Percentiles rank a stretch among this genome's conserved stretches.
Evolutionary conservation across 768 basidiomycete species (phyloP).

Genomic region (Rossbeevera mucosa): DNA sequence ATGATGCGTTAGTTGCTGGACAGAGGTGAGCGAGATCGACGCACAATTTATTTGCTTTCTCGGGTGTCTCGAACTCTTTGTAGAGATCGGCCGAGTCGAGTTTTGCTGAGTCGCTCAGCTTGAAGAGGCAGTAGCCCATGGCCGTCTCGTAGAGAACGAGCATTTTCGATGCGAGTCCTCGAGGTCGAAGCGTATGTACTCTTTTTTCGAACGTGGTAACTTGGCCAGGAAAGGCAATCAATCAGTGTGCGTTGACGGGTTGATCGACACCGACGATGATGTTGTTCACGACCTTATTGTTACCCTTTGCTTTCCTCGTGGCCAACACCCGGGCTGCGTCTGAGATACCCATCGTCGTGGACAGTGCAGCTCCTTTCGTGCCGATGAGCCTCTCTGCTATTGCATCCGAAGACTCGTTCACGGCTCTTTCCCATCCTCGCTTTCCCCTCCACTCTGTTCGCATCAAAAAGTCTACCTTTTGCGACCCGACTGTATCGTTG

Average conservation of each 20-base stretch:
- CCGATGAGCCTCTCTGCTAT: conserved; percentile 24
- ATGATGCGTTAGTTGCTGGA: conserved; percentile 8
- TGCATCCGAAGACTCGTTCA: conserved; percentile 29
- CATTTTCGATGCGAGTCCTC: conserved; percentile 45
- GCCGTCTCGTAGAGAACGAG: conserved; percentile 95
- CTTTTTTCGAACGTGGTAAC: conserved; percentile 34
- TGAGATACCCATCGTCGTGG: conserved; percentile 5
- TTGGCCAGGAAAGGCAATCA: conserved; percentile 24
- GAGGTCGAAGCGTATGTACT: conserved; percentile 1
- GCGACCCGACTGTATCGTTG: conserved; percentile 53
- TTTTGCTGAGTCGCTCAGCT: conserved; percentile 85
- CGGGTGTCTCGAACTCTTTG: conserved; percentile 91
- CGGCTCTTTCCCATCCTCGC: conserved; percentile 41
- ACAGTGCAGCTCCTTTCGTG: background rate
- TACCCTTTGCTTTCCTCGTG: conserved; percentile 4
- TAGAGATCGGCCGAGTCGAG: conserved; percentile 80
- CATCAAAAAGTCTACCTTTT: conserved; percentile 58
- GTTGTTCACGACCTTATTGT: conserved; percentile 4
- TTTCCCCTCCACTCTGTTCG: conserved; percentile 54
- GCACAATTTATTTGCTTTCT: conserved; percentile 88
- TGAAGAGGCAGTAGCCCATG: conserved; percentile 97
- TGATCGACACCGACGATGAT: background rate
- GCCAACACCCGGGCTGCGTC: background rate
- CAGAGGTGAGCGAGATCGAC: conserved; percentile 30
- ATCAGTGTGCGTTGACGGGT: background rate